Evolutionary conservation across 305 asterid species (phyloP).

Genomic region (Andrographis paniculata): DNA sequence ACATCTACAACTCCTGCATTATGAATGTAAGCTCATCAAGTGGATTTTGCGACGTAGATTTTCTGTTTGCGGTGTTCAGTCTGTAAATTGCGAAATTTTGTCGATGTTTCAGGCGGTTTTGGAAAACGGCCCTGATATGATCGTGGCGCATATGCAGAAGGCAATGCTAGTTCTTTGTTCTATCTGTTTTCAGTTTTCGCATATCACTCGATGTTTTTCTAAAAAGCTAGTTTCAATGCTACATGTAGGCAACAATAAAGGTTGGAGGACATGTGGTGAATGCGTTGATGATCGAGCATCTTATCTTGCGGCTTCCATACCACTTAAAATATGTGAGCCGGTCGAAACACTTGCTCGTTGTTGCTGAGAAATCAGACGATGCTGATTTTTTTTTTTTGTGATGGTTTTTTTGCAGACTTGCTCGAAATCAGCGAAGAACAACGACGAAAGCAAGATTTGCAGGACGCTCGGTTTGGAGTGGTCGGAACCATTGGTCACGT

Average conservation of each 20-base stretch:
- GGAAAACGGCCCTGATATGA: slow-evolving; percentile 72
- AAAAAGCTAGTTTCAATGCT: neutral
- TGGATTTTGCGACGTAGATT: no score
- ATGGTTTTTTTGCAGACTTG: slow-evolving; percentile 32
- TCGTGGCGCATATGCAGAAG: slow-evolving; percentile 68
- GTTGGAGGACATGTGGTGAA: slow-evolving; percentile 69
- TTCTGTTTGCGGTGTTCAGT: no score
- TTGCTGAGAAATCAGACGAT: no score
- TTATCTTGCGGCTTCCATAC: slow-evolving; percentile 81
- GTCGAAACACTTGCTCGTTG: neutral
- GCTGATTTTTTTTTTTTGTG: neutral
- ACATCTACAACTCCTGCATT: slow-evolving; percentile 71
- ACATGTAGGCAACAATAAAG: slow-evolving; percentile 57
- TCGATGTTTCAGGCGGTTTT: slow-evolving; percentile 55
- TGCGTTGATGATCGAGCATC: slow-evolving; percentile 78
- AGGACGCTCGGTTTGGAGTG: slow-evolving; percentile 63
- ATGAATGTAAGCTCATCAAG: slow-evolving; percentile 87
- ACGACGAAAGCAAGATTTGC: slow-evolving; percentile 40
- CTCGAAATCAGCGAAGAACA: slow-evolving; percentile 42
- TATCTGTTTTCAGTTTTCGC: neutral
- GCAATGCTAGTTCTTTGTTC: slow-evolving; percentile 26
- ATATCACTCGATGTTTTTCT: neutral
- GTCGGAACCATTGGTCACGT: slow-evolving; percentile 88
- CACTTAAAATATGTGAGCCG: slow-evolving; percentile 68
- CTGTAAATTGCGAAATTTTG: neutral